Evolutionary conservation across 2,329 filamentous ascomycete species (phyloP).

Genomic region (Fusarium tupiense): DNA sequence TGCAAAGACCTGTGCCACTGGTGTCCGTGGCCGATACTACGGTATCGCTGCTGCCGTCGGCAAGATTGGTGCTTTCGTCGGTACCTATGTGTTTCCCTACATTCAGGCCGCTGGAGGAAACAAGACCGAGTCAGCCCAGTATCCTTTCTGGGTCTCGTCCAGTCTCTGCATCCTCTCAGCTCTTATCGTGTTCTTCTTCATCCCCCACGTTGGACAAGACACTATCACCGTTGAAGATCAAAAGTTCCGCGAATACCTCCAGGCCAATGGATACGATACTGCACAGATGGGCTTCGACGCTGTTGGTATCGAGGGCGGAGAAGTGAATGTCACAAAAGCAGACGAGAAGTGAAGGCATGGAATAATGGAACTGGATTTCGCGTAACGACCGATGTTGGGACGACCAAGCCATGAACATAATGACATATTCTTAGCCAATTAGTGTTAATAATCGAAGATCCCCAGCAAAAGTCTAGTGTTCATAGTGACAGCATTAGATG

Average conservation of each 20-base stretch:
- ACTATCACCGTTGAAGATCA: constrained; percentile 83
- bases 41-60: constrained; percentile 77
- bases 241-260: constrained; percentile 78
- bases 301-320: constrained; percentile 28
- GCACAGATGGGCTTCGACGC: constrained; percentile 59
- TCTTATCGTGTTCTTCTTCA: constrained; percentile 62
- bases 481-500: no score
- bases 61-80: constrained; percentile 86
- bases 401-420: neutral
- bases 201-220: constrained; percentile 85
- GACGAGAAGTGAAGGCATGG: constrained; percentile 13
- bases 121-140: constrained; percentile 72
- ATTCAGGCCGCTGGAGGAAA: constrained; percentile 70
- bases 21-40: constrained; percentile 80
- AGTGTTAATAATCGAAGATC: neutral
- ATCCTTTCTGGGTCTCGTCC: constrained; percentile 89
- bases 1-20: constrained; percentile 87
- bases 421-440: neutral
- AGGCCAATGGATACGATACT: constrained; percentile 80
- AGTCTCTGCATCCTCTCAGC: constrained; percentile 81
- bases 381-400: neutral
- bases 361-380: neutral
- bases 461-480: neutral
- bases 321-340: constrained; percentile 2
- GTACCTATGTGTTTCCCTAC: constrained; percentile 83